Percentiles rank a stretch among this genome's conserved stretches.
phyloP scores from a whole-genome alignment of 805 yeast species.

The Candida alai region DNA sequence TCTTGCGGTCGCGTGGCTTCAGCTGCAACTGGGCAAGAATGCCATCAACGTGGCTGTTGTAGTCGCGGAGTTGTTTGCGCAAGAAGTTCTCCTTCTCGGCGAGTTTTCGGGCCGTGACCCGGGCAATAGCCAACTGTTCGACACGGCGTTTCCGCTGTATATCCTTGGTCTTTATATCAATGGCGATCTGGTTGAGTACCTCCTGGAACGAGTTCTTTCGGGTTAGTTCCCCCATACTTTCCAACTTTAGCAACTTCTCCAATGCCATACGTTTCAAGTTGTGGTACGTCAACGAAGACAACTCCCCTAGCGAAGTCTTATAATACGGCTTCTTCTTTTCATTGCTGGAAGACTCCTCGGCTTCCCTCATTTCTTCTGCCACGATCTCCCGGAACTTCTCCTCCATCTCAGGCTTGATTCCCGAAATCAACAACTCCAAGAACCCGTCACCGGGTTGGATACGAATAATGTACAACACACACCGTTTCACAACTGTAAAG shows the following conservation, averaged over 20 bases:
- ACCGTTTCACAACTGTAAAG: slow-evolving; percentile 75
- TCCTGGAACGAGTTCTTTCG: slow-evolving; percentile 74
- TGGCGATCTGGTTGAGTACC: slow-evolving; percentile 76
- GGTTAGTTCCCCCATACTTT: slow-evolving; percentile 57
- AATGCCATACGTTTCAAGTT: slow-evolving; percentile 74
- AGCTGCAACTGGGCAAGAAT: slow-evolving; percentile 42
- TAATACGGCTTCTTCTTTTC: slow-evolving; percentile 43
- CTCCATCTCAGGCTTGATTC: slow-evolving; percentile 70
- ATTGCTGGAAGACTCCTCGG: slow-evolving; percentile 30
- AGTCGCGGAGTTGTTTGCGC: slow-evolving; percentile 42
- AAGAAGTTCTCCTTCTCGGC: slow-evolving; percentile 44
- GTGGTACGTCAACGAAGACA: slow-evolving; percentile 53
- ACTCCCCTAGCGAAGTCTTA: slow-evolving; percentile 47
- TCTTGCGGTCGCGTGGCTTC: slow-evolving; percentile 44
- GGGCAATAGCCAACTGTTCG: slow-evolving; percentile 38
- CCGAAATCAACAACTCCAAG: slow-evolving; percentile 63
- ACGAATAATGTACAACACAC: slow-evolving; percentile 75
- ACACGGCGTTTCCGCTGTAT: slow-evolving; percentile 40
- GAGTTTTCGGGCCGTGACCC: slow-evolving; percentile 41
- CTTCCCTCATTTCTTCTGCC: slow-evolving; percentile 35
- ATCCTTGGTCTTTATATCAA: slow-evolving; percentile 59
- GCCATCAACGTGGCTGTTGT: slow-evolving; percentile 43
- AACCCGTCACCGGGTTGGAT: slow-evolving; percentile 66
- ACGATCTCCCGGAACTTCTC: slow-evolving; percentile 54
- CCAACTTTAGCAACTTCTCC: slow-evolving; percentile 73